These are phyloP conservation scores for Dactylellina parvicollis DNA, from an alignment of 2,329 filamentous ascomycete species.

Conservation along the genomic window DNA sequence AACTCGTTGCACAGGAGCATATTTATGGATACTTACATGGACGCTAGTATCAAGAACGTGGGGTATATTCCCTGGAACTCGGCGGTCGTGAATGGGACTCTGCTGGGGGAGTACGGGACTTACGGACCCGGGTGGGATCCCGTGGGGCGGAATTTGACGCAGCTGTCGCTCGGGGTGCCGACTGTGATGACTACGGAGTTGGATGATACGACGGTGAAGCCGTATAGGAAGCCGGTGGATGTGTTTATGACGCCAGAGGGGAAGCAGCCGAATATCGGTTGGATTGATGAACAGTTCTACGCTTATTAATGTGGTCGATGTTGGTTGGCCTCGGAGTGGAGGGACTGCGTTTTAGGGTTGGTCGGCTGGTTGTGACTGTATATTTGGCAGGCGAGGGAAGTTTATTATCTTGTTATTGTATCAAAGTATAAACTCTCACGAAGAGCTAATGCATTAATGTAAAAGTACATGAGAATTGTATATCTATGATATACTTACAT, in stretches of 20 bases:
- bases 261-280: slow-evolving; percentile 63
- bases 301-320: slow-evolving; percentile 3
- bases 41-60: slow-evolving; percentile 66
- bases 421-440: too few species aligned
- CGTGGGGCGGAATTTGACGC: slow-evolving; percentile 61
- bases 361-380: too few species aligned
- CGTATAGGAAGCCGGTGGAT: slow-evolving; percentile 61
- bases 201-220: slow-evolving; percentile 60
- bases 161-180: slow-evolving; percentile 28
- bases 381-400: too few species aligned
- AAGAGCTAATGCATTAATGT: neutral
- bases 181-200: slow-evolving; percentile 64
- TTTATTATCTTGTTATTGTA: too few species aligned
- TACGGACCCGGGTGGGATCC: slow-evolving; percentile 68
- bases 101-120: slow-evolving; percentile 68
- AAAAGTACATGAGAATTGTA: too few species aligned
- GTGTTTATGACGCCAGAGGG: slow-evolving; percentile 66
- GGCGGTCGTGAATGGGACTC: slow-evolving; percentile 64
- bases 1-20: slow-evolving; percentile 69
- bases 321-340: too few species aligned
- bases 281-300: slow-evolving; percentile 63
- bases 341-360: too few species aligned
- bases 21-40: slow-evolving; percentile 68
- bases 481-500: too few species aligned
- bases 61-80: slow-evolving; percentile 69